phyloP scores from a whole-genome alignment of 1,139 yeast genomes.

The Casaregolazyma lundiana region DNA sequence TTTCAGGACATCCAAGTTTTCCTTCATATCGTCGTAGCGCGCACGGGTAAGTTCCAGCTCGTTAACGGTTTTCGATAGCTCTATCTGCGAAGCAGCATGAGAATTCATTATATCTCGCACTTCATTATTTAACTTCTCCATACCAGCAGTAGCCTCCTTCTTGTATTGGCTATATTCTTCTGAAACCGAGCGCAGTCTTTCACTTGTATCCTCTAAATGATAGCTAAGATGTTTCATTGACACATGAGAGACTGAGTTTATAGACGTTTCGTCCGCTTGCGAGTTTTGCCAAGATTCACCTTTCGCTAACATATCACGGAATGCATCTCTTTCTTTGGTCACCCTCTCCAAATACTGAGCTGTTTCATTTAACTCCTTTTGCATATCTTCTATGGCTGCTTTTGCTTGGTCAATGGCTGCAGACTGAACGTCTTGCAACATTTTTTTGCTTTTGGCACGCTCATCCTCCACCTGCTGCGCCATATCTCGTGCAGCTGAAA shows the following conservation, averaged over 20 bases:
- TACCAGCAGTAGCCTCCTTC: conserved; percentile 41
- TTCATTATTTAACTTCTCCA: conserved; percentile 40
- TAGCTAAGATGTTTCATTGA: conserved; percentile 34
- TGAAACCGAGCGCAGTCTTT: conserved; percentile 34
- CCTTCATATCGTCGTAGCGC: conserved; percentile 34
- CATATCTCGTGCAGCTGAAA: conserved; percentile 61
- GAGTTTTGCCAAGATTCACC: conserved; percentile 8
- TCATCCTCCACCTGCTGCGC: conserved; percentile 63
- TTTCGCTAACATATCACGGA: conserved; percentile 42
- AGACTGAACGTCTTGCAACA: conserved; percentile 48
- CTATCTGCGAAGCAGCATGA: conserved; percentile 45
- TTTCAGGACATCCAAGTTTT: conserved; percentile 37
- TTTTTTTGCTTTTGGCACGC: conserved; percentile 41
- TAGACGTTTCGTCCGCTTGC: conserved; percentile 13
- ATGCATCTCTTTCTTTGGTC: conserved; percentile 61
- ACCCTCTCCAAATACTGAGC: conserved; percentile 50
- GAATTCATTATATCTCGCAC: conserved; percentile 41
- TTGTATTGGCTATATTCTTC: conserved; percentile 36
- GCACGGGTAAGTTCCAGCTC: conserved; percentile 45
- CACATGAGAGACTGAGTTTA: conserved; percentile 23
- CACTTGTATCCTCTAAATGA: conserved; percentile 34
- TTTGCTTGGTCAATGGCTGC: conserved; percentile 68
- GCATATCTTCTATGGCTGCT: conserved; percentile 64
- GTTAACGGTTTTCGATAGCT: conserved; percentile 45
- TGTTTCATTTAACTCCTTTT: conserved; percentile 54